Evolutionary conservation across 1,284 basidiomycete genomes (phyloP), one percentile per base, ranked within the genome.

Genomic region (Fistulinella staudtii): DNA sequence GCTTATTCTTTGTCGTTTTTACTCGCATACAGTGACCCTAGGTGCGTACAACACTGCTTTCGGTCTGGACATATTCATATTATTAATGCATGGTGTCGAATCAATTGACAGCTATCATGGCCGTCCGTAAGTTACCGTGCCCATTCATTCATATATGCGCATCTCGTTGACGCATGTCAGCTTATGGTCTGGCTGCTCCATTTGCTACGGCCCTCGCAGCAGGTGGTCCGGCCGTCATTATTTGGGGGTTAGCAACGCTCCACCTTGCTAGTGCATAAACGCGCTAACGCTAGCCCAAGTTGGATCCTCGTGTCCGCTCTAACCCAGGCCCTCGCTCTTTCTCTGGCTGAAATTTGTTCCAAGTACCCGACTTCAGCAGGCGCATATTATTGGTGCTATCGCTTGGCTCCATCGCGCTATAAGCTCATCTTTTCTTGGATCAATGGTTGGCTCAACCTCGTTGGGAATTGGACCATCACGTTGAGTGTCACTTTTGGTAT

Each of bases 311-410:
- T 79, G 3, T 74, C 74, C 13, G 36, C 67, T 10, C 57, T 77
- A 3, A 72, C 72, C 0, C 66, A 73, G 46, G 57, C 67, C 0
- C 63, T 79, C 6, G 74, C 77, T 0, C 56, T 74, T 3, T 79
- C 78, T 8, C 59, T 80, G 3, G 76, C 69, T 0, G 77, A 80
- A 55, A 76, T 79, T 24, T 74, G 72, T 31, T 74, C 77, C 5
- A 74, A 74, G 47, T 79, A 76, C 48, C 77, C 77, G 0, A 79
- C 77, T 2, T 76, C 76, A 0, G 77, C 75, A 1, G 77, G 77
- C 18, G 73, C 77, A 3, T 79, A 78, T 48, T 80, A 79, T 51
- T 79, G 77, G 77, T 73, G 71, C 40, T 79, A 72, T 53, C 67
- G 71, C 21, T 63, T 80, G 5, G 70, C 74, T 0, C 65, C 75